Evolutionary conservation across 208 protist genomes (phyloP).

Genomic region (Crithidia fasciculata): DNA sequence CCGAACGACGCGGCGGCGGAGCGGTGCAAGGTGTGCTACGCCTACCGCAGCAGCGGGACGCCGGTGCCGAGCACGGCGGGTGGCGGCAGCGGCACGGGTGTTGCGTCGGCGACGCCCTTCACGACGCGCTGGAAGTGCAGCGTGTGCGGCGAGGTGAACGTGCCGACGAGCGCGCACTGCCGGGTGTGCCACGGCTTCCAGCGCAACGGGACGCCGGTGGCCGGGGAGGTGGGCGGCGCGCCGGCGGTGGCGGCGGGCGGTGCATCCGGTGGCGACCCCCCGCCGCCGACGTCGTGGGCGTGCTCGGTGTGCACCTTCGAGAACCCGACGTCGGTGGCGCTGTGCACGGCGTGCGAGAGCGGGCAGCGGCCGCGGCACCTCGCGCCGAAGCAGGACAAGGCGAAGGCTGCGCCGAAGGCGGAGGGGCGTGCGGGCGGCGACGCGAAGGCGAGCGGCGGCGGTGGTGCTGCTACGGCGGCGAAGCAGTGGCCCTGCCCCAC

Average conservation of each 20-base stretch:
- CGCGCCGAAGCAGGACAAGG: conserved; percentile 20
- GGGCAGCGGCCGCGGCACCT: conserved; percentile 72
- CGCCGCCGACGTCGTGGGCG: conserved; percentile 47
- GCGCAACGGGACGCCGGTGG: conserved; percentile 60
- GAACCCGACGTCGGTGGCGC: conserved; percentile 48
- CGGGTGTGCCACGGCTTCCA: conserved; percentile 66
- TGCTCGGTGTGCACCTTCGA: conserved; percentile 86
- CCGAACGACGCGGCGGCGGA: conserved; percentile 52
- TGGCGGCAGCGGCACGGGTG: conserved; percentile 1
- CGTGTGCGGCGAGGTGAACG: conserved; percentile 67
- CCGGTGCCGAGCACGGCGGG: conserved; percentile 21
- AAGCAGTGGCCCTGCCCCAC: conserved; percentile 59
- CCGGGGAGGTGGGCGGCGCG: conserved; percentile 4
- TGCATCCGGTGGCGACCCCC: conserved; percentile 3
- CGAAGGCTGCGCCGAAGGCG: background rate
- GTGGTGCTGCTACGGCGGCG: background rate
- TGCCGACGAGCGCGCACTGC: conserved; percentile 45
- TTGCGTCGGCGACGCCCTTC: conserved; percentile 18
- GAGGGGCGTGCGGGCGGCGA: background rate
- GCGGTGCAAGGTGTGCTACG: conserved; percentile 67
- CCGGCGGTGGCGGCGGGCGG: background rate
- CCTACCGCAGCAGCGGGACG: conserved; percentile 50
- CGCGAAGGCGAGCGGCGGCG: conserved; percentile 3
- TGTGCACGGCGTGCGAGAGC: conserved; percentile 77
- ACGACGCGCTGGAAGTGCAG: conserved; percentile 61